A percentile compares a stretch with the other conserved stretches of the same genome.
These are phyloP conservation scores for Clathrospora elynae DNA, from an alignment of 2,329 filamentous ascomycete genomes.

Conservation along the genomic window DNA sequence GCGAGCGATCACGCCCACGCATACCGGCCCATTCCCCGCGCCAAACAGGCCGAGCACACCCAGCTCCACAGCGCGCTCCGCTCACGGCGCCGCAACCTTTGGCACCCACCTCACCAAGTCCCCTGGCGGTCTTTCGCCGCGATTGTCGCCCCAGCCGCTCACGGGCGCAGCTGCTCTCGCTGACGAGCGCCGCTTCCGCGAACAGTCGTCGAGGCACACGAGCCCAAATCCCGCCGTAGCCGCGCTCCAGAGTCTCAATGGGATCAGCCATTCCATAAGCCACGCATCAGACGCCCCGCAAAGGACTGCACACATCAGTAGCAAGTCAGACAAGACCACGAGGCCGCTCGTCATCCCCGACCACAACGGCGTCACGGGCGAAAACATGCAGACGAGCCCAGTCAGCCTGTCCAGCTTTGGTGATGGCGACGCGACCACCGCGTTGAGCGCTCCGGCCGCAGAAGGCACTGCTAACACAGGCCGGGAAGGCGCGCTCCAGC, in stretches of 20 bases:
- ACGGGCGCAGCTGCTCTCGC: conserved; percentile 56
- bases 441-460: conserved; percentile 56
- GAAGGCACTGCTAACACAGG: conserved; percentile 52
- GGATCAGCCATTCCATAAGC: conserved; percentile 36
- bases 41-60: conserved; percentile 50
- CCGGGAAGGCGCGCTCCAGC: conserved; percentile 47
- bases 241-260: conserved; percentile 53
- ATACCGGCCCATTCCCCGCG: conserved; percentile 48
- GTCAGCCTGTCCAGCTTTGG: conserved; percentile 61
- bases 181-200: conserved; percentile 53
- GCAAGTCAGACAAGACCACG: conserved; percentile 54
- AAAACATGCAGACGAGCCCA: conserved; percentile 58
- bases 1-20: conserved; percentile 51
- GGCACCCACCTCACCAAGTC: conserved; percentile 51
- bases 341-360: conserved; percentile 59
- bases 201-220: conserved; percentile 52
- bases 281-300: conserved; percentile 52
- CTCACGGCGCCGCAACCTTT: conserved; percentile 40
- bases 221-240: conserved; percentile 56
- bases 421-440: conserved; percentile 55
- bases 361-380: conserved; percentile 43
- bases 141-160: conserved; percentile 50
- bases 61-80: conserved; percentile 37
- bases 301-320: conserved; percentile 53
- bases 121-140: conserved; percentile 49